Percentiles rank a stretch among this genome's conserved stretches.
These are phyloP conservation scores for Candida albicans DNA, from an alignment of 1,139 yeast species.

Conservation along the genomic window DNA sequence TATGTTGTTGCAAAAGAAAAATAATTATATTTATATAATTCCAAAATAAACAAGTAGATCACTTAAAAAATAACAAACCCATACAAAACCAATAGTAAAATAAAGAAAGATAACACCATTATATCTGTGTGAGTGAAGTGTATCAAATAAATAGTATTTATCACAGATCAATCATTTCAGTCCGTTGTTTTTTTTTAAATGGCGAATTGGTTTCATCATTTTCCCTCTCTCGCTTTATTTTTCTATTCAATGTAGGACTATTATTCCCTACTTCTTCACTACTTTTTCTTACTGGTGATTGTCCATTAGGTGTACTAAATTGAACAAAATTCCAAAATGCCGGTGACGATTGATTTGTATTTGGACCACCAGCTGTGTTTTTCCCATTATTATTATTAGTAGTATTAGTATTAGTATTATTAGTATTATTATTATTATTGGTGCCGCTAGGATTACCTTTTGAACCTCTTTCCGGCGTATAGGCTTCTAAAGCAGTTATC, in stretches of 20 bases:
- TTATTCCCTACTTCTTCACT: slow-evolving; percentile 40
- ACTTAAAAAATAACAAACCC: too few species aligned
- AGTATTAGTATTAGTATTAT: slow-evolving; percentile 1
- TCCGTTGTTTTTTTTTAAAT: slow-evolving; percentile 9
- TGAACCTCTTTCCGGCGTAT: slow-evolving; percentile 78
- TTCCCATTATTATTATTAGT: slow-evolving; percentile 6
- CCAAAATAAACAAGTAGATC: too few species aligned
- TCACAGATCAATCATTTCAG: slow-evolving; percentile 11
- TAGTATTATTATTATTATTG: slow-evolving; percentile 1
- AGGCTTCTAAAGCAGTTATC: slow-evolving; percentile 70
- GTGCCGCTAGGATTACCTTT: slow-evolving; percentile 6
- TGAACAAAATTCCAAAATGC: slow-evolving; percentile 81
- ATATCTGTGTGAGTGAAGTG: too few species aligned
- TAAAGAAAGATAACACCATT: not conserved
- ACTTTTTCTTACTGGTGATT: slow-evolving; percentile 42
- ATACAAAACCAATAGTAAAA: not conserved
- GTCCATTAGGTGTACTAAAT: slow-evolving; percentile 66
- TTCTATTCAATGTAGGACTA: slow-evolving; percentile 43
- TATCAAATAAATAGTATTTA: not conserved
- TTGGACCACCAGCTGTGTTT: slow-evolving; percentile 11
- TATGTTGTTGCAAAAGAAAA: too few species aligned
- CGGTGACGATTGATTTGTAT: slow-evolving; percentile 55
- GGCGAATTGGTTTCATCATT: slow-evolving; percentile 8
- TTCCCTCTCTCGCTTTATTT: slow-evolving; percentile 15
- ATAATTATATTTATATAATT: too few species aligned